Conservation (phyloP, 495 filamentous ascomycete genomes). For the Penicillium salamii region DNA sequence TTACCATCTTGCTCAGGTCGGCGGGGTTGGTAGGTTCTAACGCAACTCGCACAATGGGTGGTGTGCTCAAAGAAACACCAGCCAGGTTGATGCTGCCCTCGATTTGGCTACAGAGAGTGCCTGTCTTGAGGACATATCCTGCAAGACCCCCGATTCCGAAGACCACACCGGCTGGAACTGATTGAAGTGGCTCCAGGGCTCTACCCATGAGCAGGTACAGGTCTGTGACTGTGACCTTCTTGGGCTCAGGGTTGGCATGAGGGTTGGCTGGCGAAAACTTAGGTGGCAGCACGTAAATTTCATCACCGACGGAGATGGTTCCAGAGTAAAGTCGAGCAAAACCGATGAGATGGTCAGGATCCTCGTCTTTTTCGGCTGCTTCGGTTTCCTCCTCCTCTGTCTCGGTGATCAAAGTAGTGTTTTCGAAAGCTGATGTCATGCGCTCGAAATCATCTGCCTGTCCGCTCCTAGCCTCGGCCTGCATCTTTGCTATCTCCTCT, state of each 20-base stretch:
- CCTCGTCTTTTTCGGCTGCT: conserved; percentile 52
- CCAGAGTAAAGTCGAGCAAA: conserved; percentile 94
- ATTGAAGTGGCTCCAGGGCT: conserved; percentile 75
- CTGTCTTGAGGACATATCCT: conserved; percentile 89
- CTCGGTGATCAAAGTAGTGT: conserved; percentile 47
- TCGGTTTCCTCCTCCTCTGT: conserved; percentile 32
- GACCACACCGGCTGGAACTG: conserved; percentile 89
- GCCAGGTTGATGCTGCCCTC: conserved; percentile 91
- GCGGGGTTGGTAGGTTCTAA: conserved; percentile 85
- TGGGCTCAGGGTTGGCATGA: conserved; percentile 69
- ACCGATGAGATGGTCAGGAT: conserved; percentile 86
- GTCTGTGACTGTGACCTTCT: conserved; percentile 80
- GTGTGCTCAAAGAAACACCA: conserved; percentile 70
- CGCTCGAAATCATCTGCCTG: conserved; percentile 37
- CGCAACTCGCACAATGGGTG: conserved; percentile 93
- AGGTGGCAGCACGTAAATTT: conserved; percentile 83
- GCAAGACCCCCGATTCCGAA: conserved; percentile 95
- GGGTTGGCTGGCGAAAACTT: conserved; percentile 86
- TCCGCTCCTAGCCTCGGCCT: conserved; percentile 53
- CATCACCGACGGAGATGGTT: conserved; percentile 82
- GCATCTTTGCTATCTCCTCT: conserved; percentile 76
- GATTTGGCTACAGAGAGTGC: conserved; percentile 85
- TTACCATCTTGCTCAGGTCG: conserved; percentile 91
- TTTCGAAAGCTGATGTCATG: conserved; percentile 55
- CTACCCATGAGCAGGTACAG: conserved; percentile 97